These are phyloP conservation scores for Neodidymelliopsis sp. DNA, from an alignment of 2,329 filamentous ascomycete genomes.

Conservation along the genomic window DNA sequence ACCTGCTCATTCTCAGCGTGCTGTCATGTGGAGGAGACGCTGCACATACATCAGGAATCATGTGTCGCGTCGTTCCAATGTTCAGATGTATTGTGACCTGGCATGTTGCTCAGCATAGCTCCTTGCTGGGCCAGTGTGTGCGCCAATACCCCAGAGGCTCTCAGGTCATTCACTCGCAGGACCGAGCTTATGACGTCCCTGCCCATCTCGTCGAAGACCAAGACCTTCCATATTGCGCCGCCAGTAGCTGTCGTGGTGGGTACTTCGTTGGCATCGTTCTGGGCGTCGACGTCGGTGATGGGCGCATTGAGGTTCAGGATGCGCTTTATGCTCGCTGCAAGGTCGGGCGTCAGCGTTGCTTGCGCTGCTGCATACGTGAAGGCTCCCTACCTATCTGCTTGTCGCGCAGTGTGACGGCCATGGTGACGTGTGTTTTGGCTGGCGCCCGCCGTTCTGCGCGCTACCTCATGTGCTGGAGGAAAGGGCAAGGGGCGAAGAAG, in stretches of 20 bases:
- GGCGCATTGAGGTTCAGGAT: constrained; percentile 93
- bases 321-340: constrained; percentile 85
- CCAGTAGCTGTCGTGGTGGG: constrained; percentile 21
- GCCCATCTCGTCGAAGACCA: constrained; percentile 92
- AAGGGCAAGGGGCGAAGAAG: background rate
- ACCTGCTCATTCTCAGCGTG: constrained; percentile 30
- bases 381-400: constrained; percentile 64
- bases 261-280: constrained; percentile 62
- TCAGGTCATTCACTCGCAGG: constrained; percentile 88
- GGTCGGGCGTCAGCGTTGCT: constrained; percentile 19
- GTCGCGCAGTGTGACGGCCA: constrained; percentile 64
- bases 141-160: constrained; percentile 75
- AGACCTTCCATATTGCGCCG: constrained; percentile 58
- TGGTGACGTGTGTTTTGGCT: constrained; percentile 30
- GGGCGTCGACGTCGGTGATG: constrained; percentile 60
- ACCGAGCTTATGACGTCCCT: constrained; percentile 98
- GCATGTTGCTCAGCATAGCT: constrained; percentile 72
- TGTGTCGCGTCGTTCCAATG: constrained; percentile 80
- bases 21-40: background rate
- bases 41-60: constrained; percentile 83
- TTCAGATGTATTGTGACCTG: constrained; percentile 57
- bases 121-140: background rate
- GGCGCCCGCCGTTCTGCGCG: constrained; percentile 35
- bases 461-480: constrained; percentile 34
- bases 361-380: background rate